Evolutionary conservation across 225 moss, liverwort and hornwort genomes (phyloP).

Genomic region (Polytrichum commune): DNA sequence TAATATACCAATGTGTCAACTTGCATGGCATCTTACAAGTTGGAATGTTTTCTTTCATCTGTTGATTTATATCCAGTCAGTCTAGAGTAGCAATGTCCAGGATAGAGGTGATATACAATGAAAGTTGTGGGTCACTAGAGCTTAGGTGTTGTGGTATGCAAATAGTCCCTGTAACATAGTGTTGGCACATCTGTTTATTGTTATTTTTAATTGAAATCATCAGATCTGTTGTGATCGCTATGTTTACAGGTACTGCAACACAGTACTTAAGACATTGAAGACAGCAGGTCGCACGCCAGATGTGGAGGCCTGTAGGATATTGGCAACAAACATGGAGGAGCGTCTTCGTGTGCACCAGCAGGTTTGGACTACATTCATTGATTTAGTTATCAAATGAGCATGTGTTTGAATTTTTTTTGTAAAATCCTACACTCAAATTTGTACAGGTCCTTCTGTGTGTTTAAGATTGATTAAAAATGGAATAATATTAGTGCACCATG

Average conservation of each 20-base stretch:
- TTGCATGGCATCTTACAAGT: neutral
- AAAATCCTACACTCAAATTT: neutral
- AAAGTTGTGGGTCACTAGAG: too few species aligned
- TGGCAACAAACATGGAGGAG: constrained; percentile 80
- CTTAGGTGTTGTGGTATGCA: too few species aligned
- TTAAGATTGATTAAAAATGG: too few species aligned
- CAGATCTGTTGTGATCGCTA: neutral
- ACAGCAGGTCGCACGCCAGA: constrained; percentile 80
- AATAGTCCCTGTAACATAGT: too few species aligned
- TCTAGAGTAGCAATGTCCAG: too few species aligned
- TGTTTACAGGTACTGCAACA: constrained; percentile 72
- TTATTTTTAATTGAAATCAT: too few species aligned
- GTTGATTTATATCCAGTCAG: too few species aligned
- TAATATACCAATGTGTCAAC: too few species aligned
- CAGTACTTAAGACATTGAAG: constrained; percentile 82
- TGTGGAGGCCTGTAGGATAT: constrained; percentile 68
- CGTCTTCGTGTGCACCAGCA: constrained; percentile 72
- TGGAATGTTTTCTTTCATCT: too few species aligned
- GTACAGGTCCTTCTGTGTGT: neutral
- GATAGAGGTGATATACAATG: too few species aligned
- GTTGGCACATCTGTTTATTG: too few species aligned
- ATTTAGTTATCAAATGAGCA: neutral
- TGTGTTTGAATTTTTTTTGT: neutral
- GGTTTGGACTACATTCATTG: constrained; percentile 31
- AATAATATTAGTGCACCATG: too few species aligned